phyloP scores from a whole-genome alignment of 352 stramenopile genomes.

The Phytophthora chlamydospora region DNA sequence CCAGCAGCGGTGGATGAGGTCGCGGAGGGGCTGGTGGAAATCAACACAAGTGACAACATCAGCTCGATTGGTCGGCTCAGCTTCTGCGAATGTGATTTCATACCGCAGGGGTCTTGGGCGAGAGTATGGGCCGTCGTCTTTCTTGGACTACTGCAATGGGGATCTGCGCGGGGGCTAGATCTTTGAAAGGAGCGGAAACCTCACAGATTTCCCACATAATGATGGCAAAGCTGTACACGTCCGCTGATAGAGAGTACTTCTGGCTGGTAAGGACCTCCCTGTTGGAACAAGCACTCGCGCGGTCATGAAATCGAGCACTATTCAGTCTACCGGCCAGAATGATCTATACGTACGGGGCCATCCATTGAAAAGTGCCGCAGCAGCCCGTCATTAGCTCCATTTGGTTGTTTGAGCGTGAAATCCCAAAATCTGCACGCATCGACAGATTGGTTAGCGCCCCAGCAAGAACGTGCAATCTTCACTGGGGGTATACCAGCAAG shows the following conservation, averaged over 20 bases:
- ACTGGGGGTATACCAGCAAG: conserved; percentile 47
- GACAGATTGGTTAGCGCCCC: background rate
- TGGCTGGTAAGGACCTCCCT: conserved; percentile 76
- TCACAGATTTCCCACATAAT: conserved; percentile 89
- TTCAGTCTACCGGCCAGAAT: background rate
- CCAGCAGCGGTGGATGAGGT: conserved; percentile 72
- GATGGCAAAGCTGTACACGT: conserved; percentile 85
- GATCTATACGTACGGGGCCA: conserved; percentile 65
- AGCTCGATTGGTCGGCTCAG: background rate
- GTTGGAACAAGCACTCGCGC: background rate
- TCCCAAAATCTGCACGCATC: conserved; percentile 65
- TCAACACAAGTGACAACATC: background rate
- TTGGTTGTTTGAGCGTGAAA: conserved; percentile 63
- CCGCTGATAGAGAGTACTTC: conserved; percentile 69
- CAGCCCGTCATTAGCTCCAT: conserved; percentile 73
- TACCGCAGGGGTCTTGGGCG: conserved; percentile 65
- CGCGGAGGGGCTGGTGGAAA: conserved; percentile 52
- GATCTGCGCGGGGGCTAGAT: conserved; percentile 56
- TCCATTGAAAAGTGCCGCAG: conserved; percentile 85
- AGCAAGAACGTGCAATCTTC: no score
- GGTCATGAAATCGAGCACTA: background rate
- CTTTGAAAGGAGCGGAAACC: conserved; percentile 59
- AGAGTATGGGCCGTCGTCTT: conserved; percentile 63
- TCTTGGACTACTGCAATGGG: conserved; percentile 72
- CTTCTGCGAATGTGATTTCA: background rate